Evolutionary conservation across 768 basidiomycete species (phyloP).

Genomic region (Pholiota microspora): DNA sequence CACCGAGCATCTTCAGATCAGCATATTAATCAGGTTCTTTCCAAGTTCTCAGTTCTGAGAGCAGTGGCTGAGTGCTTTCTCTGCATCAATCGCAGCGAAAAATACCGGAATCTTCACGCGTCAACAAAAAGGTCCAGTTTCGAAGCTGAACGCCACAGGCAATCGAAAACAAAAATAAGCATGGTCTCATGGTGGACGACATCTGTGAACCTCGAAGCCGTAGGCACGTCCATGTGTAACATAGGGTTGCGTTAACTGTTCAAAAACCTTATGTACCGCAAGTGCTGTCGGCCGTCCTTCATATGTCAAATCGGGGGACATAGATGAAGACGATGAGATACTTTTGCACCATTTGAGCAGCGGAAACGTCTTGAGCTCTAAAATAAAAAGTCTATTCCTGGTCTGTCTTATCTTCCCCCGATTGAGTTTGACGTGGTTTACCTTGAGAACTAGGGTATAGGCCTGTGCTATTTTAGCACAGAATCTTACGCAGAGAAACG

Average conservation of each 20-base stretch:
- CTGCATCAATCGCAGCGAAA: neutral
- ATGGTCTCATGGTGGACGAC: neutral
- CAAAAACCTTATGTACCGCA: too few relatives aligned
- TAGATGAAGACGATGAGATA: neutral
- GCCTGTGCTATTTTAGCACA: neutral
- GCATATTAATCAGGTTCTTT: neutral
- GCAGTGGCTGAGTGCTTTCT: too few relatives aligned
- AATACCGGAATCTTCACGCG: neutral
- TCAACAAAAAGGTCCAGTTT: neutral
- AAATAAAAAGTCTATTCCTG: too few relatives aligned
- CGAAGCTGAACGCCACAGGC: neutral
- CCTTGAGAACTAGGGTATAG: neutral
- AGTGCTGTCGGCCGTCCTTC: too few relatives aligned
- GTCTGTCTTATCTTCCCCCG: neutral
- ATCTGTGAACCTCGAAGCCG: neutral
- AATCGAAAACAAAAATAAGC: neutral
- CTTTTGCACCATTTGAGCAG: too few relatives aligned
- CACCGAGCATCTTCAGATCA: neutral
- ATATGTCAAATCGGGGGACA: neutral
- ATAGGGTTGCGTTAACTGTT: neutral
- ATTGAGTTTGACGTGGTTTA: neutral
- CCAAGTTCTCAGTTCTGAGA: neutral
- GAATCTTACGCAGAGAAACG: neutral
- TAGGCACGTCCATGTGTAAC: neutral
- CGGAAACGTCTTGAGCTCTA: too few relatives aligned